phyloP scores from a whole-genome alignment of 2,329 filamentous ascomycete species.

The Helminthosporium solani region DNA sequence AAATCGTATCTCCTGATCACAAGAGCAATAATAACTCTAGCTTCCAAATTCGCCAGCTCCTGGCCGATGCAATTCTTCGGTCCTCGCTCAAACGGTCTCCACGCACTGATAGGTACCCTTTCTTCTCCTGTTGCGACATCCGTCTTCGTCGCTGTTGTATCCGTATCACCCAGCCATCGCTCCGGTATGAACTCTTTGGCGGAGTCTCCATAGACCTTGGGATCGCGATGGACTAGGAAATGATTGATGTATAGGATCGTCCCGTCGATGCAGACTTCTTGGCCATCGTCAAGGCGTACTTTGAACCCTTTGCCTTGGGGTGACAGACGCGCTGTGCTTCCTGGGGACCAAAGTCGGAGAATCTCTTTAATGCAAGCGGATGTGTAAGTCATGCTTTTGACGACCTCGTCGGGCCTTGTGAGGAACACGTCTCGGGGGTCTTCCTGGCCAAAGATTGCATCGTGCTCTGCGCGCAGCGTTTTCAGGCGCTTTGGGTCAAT shows the following conservation, averaged over 20 bases:
- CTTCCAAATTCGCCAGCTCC: constrained; percentile 57
- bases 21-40: constrained; percentile 52
- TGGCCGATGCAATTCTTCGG: constrained; percentile 60
- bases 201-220: constrained; percentile 33
- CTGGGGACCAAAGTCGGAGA: constrained; percentile 56
- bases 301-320: constrained; percentile 41
- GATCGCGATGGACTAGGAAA: constrained; percentile 42
- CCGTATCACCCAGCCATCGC: constrained; percentile 41
- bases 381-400: constrained; percentile 54
- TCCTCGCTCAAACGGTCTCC: constrained; percentile 58
- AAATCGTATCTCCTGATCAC: constrained; percentile 37
- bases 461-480: constrained; percentile 51
- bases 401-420: constrained; percentile 49
- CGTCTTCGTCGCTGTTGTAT: constrained; percentile 20
- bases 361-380: constrained; percentile 57
- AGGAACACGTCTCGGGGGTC: constrained; percentile 45
- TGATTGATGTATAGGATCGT: constrained; percentile 49
- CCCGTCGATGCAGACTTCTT: constrained; percentile 47
- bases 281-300: constrained; percentile 45
- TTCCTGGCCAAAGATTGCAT: constrained; percentile 53
- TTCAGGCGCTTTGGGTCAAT: constrained; percentile 31
- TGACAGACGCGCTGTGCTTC: constrained; percentile 43
- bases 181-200: constrained; percentile 38
- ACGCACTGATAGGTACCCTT: constrained; percentile 48
- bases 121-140: constrained; percentile 17